Evolutionary conservation across 495 filamentous ascomycete genomes (phyloP), one percentile per base, ranked within the genome.

Genomic region (Trichodelitschia bisporula): DNA sequence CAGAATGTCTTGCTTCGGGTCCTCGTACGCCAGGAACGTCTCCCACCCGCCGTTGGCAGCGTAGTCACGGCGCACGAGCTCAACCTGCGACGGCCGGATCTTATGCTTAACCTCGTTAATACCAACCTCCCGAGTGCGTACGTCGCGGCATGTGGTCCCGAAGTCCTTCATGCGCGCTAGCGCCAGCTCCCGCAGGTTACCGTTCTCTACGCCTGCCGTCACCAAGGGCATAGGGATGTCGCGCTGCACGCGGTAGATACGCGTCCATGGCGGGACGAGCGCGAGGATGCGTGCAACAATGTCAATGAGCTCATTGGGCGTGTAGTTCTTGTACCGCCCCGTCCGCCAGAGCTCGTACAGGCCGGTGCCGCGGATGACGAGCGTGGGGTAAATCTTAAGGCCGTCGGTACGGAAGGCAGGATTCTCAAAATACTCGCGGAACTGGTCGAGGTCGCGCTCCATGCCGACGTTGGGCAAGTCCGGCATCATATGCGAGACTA

Each of bases 401-500:
- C 86, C 86, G 47, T 97, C 86, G n/a, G 89, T 95, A 28, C 86
- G 70, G 56, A 97, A 95, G 36, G 64, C 76, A 6, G 86, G 86
- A 49, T 89, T 93, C 50, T 86, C 79, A 40, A 97, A 97, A 50
- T 97, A 97, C 51, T 97, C 86, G 36, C 72, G 62, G 55, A 97
- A 97, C 40, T 97, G 86, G 45, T 84, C 80, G 16, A 97, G 57
- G 47, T 97, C 86, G 36, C 86, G 73, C 53, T 95, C 89, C 76
- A 93, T 89, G 33, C 86, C 86, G 3, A 97, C 86, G 43, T 97
- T 97, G 9, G 86, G 86, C 17, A 97, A 58, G 46, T 97, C 86
- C 10, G 86, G 86, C 86, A 97, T 97, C 86, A 97, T 97, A 51
- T 97, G 86, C 37, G 73, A 82, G 40, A 97, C 86, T 4, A 97